Evolutionary conservation across 495 filamentous ascomycete genomes (phyloP).

Genomic region (Penicillium waksmanii): DNA sequence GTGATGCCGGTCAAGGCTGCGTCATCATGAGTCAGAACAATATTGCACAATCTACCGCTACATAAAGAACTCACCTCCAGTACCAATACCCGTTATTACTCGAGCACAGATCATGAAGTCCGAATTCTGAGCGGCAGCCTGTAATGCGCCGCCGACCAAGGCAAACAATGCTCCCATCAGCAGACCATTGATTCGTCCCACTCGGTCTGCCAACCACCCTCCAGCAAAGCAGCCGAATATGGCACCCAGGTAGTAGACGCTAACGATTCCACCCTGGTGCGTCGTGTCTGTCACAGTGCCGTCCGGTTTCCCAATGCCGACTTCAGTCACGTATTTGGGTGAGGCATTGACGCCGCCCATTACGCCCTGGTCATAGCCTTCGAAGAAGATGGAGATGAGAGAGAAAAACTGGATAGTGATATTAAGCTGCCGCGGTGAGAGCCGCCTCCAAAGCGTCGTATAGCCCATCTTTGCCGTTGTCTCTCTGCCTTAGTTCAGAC

Average conservation of each 20-base stretch:
- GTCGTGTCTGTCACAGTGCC: conserved; percentile 41
- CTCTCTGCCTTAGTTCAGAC: not conserved
- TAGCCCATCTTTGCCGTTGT: conserved; percentile 34
- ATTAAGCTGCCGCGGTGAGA: conserved; percentile 46
- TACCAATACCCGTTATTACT: conserved; percentile 59
- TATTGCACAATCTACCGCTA: not conserved
- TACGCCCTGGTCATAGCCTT: conserved; percentile 58
- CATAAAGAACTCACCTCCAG: conserved; percentile 39
- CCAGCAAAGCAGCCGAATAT: conserved; percentile 56
- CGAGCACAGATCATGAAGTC: conserved; percentile 59
- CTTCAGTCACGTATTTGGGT: conserved; percentile 41
- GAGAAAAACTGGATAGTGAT: conserved; percentile 50
- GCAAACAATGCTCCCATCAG: conserved; percentile 54
- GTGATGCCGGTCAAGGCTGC: conserved; percentile 53
- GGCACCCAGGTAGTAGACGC: conserved; percentile 57
- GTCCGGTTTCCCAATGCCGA: conserved; percentile 41
- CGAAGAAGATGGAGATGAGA: conserved; percentile 55
- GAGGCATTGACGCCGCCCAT: conserved; percentile 53
- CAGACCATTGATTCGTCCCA: conserved; percentile 58
- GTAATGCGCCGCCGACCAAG: conserved; percentile 56
- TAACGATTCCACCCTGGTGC: conserved; percentile 55
- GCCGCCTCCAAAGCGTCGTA: conserved; percentile 46
- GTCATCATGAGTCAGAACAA: conserved; percentile 1
- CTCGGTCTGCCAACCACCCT: conserved; percentile 54
- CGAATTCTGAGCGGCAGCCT: conserved; percentile 53